These are phyloP conservation scores for Lichtheimia corymbifera DNA, from an alignment of 371 early-diverging fungal species.

Conservation along the genomic window DNA sequence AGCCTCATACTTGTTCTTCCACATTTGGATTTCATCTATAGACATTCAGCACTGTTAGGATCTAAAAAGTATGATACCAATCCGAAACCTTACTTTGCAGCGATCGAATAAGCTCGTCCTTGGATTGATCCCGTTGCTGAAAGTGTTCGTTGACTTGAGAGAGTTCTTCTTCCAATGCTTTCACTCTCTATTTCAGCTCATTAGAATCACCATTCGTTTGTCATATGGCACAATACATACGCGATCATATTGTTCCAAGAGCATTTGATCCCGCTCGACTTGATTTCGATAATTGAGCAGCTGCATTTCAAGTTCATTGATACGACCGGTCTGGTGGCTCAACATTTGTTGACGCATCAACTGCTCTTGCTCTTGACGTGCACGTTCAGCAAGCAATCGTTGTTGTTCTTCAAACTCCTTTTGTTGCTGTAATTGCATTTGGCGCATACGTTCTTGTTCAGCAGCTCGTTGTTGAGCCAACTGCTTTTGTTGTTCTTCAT, in stretches of 20 bases:
- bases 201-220: not conserved
- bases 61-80: not conserved
- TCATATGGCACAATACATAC: conserved; percentile 26
- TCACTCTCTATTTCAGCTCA: conserved; percentile 46
- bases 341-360: conserved; percentile 72
- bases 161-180: conserved; percentile 83
- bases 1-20: conserved; percentile 91
- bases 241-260: conserved; percentile 82
- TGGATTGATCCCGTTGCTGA: conserved; percentile 70
- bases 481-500: conserved; percentile 71
- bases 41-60: not conserved
- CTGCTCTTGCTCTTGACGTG: conserved; percentile 66
- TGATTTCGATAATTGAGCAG: conserved; percentile 75
- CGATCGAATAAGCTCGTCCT: conserved; percentile 74
- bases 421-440: conserved; percentile 69
- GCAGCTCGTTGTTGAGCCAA: conserved; percentile 61
- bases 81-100: conserved; percentile 70
- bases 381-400: conserved; percentile 63
- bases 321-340: conserved; percentile 72
- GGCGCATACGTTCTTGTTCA: conserved; percentile 59
- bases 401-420: conserved; percentile 76
- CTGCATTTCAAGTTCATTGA: conserved; percentile 81
- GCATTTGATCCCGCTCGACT: conserved; percentile 81
- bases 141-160: conserved; percentile 67
- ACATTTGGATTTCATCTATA: conserved; percentile 74